Evolutionary conservation across 2,329 filamentous ascomycete species (phyloP), one percentile per base, ranked within the genome.

Genomic region (Clonostachys chloroleuca): DNA sequence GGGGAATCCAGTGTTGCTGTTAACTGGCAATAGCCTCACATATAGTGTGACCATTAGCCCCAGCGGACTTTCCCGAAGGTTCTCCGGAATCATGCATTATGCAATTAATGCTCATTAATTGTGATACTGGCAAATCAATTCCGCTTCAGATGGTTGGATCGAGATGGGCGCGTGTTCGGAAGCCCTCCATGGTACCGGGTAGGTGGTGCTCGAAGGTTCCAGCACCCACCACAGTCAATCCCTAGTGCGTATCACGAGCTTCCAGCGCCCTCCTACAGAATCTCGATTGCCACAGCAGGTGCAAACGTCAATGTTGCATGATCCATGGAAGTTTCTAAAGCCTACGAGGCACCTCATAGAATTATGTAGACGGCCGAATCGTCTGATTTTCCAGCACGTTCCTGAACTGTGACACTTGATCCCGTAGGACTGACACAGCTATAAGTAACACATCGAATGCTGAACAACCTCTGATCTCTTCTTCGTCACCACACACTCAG

Each of bases 211-310:
- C 14, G 48, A 39, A 49, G 42, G 17, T 47, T 33, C 54, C 52
- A 44, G 50, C 51, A 50, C 16, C 18, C 66, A 67, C 64, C 53
- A 59, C 50, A 34, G 42, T 41, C 24, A 24, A 3, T 24, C 7
- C 24, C 24, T 8, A 24, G 24, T 30, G 24, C 9, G 24, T 30
- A 30, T 30, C 24, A 30, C 24, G 24, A 30, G 24, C 47, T 34
- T 52, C 54, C 47, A 52, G 51, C 51, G 43, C 7, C 42, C 14
- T 16, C 49, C n/a, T 17, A 41, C 14, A 14, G 34, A 12, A 18
- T 47, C 46, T 17, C 14, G 36, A 39, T n/a, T 47, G 49, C 50
- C 14, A 34, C 51, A 47, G 57, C 30, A 36, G 51, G 39, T 47
- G 49, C 46, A n/a, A 39, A n/a, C 12, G 36, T 18, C 36, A n/a